Conservation (phyloP, 2,329 filamentous ascomycete species). For the Pseudohalonectria lignicola region DNA sequence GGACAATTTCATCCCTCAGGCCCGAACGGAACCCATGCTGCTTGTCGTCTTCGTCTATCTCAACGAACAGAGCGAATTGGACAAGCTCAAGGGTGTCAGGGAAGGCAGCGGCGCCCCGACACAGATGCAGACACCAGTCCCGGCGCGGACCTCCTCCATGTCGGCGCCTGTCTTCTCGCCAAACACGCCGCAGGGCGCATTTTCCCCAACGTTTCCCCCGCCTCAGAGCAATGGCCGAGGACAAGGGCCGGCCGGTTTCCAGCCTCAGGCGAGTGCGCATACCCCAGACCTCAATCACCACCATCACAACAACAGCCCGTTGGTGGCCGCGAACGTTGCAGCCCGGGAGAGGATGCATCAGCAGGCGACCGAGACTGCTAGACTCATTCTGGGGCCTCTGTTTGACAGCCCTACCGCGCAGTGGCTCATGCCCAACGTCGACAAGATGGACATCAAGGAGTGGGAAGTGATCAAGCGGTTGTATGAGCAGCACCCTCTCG, state of each 20-base stretch:
- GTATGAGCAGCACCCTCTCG: slow-evolving; percentile 52
- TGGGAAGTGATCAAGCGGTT: slow-evolving; percentile 64
- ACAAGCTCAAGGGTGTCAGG: slow-evolving; percentile 3
- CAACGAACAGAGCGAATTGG: slow-evolving; percentile 44
- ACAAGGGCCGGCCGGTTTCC: slow-evolving; percentile 16
- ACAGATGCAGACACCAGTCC: slow-evolving; percentile 10
- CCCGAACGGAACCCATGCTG: slow-evolving; percentile 63
- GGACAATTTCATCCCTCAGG: slow-evolving; percentile 66
- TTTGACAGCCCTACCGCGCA: slow-evolving; percentile 54
- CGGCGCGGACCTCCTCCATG: slow-evolving; percentile 32
- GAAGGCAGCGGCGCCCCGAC: neutral
- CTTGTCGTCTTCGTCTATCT: slow-evolving; percentile 79
- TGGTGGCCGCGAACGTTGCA: slow-evolving; percentile 1
- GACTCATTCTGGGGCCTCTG: slow-evolving; percentile 44
- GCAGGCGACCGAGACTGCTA: slow-evolving; percentile 47
- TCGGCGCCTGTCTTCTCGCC: slow-evolving; percentile 44
- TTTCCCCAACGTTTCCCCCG: slow-evolving; percentile 14
- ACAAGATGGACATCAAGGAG: slow-evolving; percentile 57
- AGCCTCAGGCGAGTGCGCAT: slow-evolving; percentile 17
- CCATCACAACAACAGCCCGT: neutral
- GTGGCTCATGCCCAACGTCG: slow-evolving; percentile 59
- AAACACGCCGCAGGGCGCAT: slow-evolving; percentile 28
- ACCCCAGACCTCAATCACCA: neutral
- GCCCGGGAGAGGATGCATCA: slow-evolving; percentile 9
- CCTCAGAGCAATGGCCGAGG: slow-evolving; percentile 7